Percentiles rank a stretch among this genome's conserved stretches.
phyloP scores from a whole-genome alignment of 805 yeast genomes.

The Yarrowia deformans region DNA sequence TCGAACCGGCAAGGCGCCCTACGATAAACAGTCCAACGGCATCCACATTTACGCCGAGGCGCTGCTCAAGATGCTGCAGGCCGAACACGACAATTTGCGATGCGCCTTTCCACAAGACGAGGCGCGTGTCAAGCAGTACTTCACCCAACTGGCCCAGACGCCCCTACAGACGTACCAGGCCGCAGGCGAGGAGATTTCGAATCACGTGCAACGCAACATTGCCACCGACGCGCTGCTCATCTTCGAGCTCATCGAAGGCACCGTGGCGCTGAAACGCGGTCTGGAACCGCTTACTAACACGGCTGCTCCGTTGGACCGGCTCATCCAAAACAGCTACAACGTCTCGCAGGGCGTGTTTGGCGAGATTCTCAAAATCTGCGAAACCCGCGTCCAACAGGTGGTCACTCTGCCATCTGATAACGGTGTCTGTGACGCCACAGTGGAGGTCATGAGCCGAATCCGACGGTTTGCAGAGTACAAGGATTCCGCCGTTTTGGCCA shows the following conservation, averaged over 20 bases:
- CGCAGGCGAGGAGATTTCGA: slow-evolving; percentile 53
- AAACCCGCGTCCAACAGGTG: slow-evolving; percentile 56
- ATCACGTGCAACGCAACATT: slow-evolving; percentile 54
- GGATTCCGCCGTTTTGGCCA: slow-evolving; percentile 59
- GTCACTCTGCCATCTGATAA: slow-evolving; percentile 66
- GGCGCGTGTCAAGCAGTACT: slow-evolving; percentile 47
- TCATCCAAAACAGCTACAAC: slow-evolving; percentile 2
- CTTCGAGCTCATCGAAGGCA: slow-evolving; percentile 66
- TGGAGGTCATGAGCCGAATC: slow-evolving; percentile 73
- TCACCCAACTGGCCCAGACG: slow-evolving; percentile 51
- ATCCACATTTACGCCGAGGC: slow-evolving; percentile 62
- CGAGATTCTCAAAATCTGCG: slow-evolving; percentile 66
- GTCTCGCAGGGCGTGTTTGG: slow-evolving; percentile 55
- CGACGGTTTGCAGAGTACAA: slow-evolving; percentile 69
- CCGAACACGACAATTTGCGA: slow-evolving; percentile 58
- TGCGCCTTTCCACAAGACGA: slow-evolving; percentile 54
- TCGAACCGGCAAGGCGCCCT: slow-evolving; percentile 53
- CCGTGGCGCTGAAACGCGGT: slow-evolving; percentile 48
- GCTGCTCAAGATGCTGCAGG: slow-evolving; percentile 57
- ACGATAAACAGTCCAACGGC: slow-evolving; percentile 68
- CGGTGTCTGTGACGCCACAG: slow-evolving; percentile 73
- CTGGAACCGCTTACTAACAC: slow-evolving; percentile 42
- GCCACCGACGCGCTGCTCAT: slow-evolving; percentile 60
- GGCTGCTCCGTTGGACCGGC: slow-evolving; percentile 3
- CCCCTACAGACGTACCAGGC: slow-evolving; percentile 53